These are phyloP conservation scores for Trichophyton simii DNA, from an alignment of 2,329 filamentous ascomycete genomes.

Conservation along the genomic window DNA sequence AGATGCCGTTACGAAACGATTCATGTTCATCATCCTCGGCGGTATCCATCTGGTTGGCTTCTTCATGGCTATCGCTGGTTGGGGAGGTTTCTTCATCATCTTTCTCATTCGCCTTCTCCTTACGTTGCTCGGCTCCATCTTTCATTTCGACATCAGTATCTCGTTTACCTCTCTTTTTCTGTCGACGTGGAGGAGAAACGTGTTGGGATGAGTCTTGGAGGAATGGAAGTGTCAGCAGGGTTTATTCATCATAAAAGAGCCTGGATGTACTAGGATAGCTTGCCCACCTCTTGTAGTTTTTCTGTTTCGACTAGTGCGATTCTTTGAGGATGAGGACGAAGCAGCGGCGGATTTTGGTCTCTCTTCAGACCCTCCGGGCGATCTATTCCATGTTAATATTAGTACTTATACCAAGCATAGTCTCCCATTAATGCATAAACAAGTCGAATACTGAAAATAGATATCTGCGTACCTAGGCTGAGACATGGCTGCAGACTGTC, in stretches of 20 bases:
- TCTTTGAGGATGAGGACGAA: conserved; percentile 52
- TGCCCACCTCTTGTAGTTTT: conserved; percentile 45
- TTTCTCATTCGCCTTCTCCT: conserved; percentile 24
- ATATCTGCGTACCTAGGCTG: conserved; percentile 28
- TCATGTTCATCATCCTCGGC: conserved; percentile 49
- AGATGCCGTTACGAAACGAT: conserved; percentile 49
- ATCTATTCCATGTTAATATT: neutral
- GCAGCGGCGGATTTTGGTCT: conserved; percentile 37
- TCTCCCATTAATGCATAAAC: too few species aligned
- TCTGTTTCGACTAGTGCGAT: conserved; percentile 61
- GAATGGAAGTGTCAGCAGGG: neutral
- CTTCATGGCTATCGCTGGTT: conserved; percentile 54
- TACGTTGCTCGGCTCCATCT: conserved; percentile 48
- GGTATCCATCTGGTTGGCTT: conserved; percentile 52
- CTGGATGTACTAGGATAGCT: neutral
- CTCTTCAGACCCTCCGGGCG: conserved; percentile 39
- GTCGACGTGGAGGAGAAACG: conserved; percentile 29
- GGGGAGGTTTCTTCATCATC: conserved; percentile 46
- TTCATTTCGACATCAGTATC: conserved; percentile 61
- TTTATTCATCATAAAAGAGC: neutral
- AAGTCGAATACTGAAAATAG: conserved; percentile 9
- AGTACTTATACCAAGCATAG: conserved; percentile 4
- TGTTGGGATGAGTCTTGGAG: conserved; percentile 14
- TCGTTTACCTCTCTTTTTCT: conserved; percentile 43
- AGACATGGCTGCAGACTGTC: conserved; percentile 29